A percentile compares a stretch with the other conserved stretches of the same genome.
These are phyloP conservation scores for Tephrocybe rancida DNA, from an alignment of 768 basidiomycete species.

Conservation along the genomic window DNA sequence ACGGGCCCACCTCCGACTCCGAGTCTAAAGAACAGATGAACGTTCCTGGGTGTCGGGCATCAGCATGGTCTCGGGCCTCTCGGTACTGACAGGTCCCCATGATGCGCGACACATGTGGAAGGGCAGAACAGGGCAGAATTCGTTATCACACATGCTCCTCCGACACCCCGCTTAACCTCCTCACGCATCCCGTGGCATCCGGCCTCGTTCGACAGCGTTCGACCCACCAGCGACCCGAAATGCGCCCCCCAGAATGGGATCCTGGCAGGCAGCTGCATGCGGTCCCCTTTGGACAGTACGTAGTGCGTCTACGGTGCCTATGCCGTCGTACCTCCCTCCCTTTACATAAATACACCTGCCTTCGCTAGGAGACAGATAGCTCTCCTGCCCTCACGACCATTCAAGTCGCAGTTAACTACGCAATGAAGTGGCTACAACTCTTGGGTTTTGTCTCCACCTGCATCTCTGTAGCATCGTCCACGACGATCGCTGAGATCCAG, in stretches of 20 bases:
- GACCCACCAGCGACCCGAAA: not conserved
- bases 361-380: not conserved
- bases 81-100: no score
- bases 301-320: constrained; percentile 9
- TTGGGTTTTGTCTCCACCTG: constrained; percentile 30
- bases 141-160: constrained; percentile 4
- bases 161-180: not conserved
- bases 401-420: constrained; percentile 5
- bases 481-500: constrained; percentile 54
- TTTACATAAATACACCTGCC: constrained; percentile 6
- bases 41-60: not conserved
- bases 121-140: not conserved
- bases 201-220: not conserved
- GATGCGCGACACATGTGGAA: constrained; percentile 1
- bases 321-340: not conserved
- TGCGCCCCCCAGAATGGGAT: constrained; percentile 9
- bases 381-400: not conserved
- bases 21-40: not conserved
- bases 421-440: constrained; percentile 34
- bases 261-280: constrained; percentile 16
- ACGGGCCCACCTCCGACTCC: no score
- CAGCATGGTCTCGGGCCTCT: no score
- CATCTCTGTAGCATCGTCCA: constrained; percentile 29
- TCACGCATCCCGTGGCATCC: constrained; percentile 1
- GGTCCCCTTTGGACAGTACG: constrained; percentile 7